Conservation (phyloP, 2,329 filamentous ascomycete genomes). For the Fusarium pseudoanthophilum region DNA sequence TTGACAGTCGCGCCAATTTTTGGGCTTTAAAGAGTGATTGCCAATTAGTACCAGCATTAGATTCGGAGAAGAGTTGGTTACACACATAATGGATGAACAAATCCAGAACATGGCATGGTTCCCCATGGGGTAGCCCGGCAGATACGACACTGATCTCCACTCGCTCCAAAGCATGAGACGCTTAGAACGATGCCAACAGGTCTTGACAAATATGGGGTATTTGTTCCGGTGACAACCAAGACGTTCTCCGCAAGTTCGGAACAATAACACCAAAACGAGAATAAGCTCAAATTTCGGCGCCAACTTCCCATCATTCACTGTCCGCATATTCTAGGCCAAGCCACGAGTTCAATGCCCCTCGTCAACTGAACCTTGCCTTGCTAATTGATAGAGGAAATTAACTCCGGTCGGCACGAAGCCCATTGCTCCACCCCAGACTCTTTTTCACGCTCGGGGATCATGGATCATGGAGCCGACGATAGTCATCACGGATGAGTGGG, state of each 20-base stretch:
- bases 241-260: background rate
- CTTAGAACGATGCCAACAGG: no score
- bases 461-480: background rate
- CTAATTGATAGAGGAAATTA: background rate
- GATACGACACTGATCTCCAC: background rate
- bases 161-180: background rate
- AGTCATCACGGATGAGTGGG: background rate
- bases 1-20: no score
- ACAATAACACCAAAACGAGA: background rate
- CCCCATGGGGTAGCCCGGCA: background rate
- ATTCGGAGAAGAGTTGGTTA: no score
- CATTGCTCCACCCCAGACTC: background rate
- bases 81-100: no score
- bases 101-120: background rate
- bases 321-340: no score
- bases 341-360: background rate
- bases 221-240: background rate
- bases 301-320: no score
- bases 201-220: background rate
- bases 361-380: background rate
- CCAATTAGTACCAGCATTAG: accelerated
- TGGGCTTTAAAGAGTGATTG: background rate
- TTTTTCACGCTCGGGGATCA: background rate
- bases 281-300: background rate
- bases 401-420: background rate